Evolutionary conservation across 2,329 filamentous ascomycete species (phyloP), one percentile per base, ranked within the genome.

Genomic region (Anthostomella pinea): DNA sequence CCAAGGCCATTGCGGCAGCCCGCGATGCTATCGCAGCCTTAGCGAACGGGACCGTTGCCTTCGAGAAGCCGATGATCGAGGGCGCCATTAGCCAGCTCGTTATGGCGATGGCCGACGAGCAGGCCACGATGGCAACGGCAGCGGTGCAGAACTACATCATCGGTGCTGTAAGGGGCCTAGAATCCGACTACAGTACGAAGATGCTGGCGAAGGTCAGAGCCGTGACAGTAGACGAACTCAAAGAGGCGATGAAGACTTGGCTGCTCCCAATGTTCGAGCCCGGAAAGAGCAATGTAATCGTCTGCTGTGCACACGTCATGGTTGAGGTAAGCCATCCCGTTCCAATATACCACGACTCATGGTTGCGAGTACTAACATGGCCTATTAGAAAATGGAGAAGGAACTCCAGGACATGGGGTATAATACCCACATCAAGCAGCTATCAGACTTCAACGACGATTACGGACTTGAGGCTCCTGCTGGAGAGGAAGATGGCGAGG

Each of bases 1-100:
- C 81, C 65, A 93, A 90, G 60, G 93, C 93, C 1, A 94, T 93
- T 55, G 69, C 73, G 19, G 87, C 87, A 1, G 85, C 84, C 33
- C 83, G 83, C 45, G 75, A 81, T 22, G 81, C 91, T 15, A 81
- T 97, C 26, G 70, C 79, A 27, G 81, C 81, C 41, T 83, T 94
- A 49, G 83, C 85, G 3, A 75, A 80, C 17, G 91, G 88, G 7
- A 75, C 73, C 7, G 74, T 77, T 2, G 70, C 75, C 19, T 83
- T 98, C 37, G 88, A 97, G 57, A 78, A 81, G 36, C 73, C 90
- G 40, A 82, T 90, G 49, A 78, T 97, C 8, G 88, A 97, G 63
- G 90, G 88, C 5, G 89, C 91, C 4, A 86, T 98, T 41, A 93
- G 85, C 57, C 85, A 83, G 51, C 89, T 98, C 39, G 88, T 98